Percentiles rank a stretch among this genome's conserved stretches.
Evolutionary conservation across 1,139 yeast species (phyloP).

Genomic region (Lodderomyces beijingensis): DNA sequence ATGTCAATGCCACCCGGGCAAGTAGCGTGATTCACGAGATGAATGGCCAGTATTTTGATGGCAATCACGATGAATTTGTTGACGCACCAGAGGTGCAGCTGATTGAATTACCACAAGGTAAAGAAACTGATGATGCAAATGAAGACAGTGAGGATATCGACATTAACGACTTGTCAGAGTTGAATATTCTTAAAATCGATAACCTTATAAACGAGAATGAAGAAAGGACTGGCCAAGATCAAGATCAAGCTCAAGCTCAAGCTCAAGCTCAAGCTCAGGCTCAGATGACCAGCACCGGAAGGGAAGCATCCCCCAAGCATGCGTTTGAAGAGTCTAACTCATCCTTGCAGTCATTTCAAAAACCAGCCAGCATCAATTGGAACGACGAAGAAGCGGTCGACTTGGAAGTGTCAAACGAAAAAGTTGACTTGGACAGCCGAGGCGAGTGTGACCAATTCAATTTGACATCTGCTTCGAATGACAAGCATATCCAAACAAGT

Average conservation of each 20-base stretch:
- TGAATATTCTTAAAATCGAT: constrained; percentile 37
- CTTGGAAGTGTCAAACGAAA: constrained; percentile 16
- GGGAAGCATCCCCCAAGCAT: constrained; percentile 4
- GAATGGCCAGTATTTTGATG: constrained; percentile 6
- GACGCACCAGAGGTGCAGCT: constrained; percentile 10
- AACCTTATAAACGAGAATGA: constrained; percentile 27
- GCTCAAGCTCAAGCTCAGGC: too few relatives aligned
- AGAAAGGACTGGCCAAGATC: too few relatives aligned
- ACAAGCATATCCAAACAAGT: constrained; percentile 1
- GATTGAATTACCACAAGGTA: neutral
- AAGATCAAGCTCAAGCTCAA: too few relatives aligned
- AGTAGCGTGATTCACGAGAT: constrained; percentile 25
- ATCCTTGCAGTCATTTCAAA: constrained; percentile 35
- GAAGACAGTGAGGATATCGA: constrained; percentile 20
- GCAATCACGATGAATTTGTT: constrained; percentile 7
- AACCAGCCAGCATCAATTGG: constrained; percentile 44
- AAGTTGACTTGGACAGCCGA: constrained; percentile 6
- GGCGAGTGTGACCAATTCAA: constrained; percentile 10
- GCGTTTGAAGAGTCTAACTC: constrained; percentile 15
- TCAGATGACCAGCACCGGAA: constrained; percentile 10
- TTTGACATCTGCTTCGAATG: constrained; percentile 5
- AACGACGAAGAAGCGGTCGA: constrained; percentile 33
- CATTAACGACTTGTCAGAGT: constrained; percentile 37
- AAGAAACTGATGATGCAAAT: constrained; percentile 6
- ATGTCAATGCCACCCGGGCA: constrained; percentile 21